Evolutionary conservation across 108 stramenopile species (phyloP).

Genomic region (Fistulifera solaris): DNA sequence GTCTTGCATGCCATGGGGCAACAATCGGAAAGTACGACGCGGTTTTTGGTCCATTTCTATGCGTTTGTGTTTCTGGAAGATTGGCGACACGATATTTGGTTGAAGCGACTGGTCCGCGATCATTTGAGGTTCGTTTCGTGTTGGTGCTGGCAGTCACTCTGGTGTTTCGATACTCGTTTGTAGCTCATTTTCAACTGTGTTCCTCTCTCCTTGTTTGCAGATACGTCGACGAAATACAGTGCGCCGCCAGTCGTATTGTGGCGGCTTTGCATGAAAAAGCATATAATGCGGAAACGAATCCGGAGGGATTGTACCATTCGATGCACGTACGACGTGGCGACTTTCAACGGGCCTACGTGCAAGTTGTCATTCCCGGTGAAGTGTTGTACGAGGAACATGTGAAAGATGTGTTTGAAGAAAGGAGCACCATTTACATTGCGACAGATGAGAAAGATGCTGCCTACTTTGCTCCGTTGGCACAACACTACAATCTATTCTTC

Average conservation of each 20-base stretch:
- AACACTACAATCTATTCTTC: constrained; percentile 61
- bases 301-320: constrained; percentile 59
- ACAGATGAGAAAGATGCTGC: constrained; percentile 68
- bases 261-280: constrained; percentile 42
- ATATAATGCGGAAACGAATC: constrained; percentile 8
- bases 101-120: constrained; percentile 78
- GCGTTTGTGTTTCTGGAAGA: constrained; percentile 75
- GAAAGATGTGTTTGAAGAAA: constrained; percentile 21
- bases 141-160: too few species aligned
- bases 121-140: constrained; percentile 63
- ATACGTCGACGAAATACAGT: constrained; percentile 87
- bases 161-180: too few species aligned
- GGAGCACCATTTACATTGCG: constrained; percentile 58
- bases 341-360: constrained; percentile 36
- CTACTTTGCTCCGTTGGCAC: constrained; percentile 63
- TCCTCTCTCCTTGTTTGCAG: too few species aligned
- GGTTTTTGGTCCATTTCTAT: constrained; percentile 86
- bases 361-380: constrained; percentile 2
- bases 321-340: constrained; percentile 87
- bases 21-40: constrained; percentile 35
- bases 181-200: too few species aligned
- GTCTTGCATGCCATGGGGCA: constrained; percentile 59
- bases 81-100: constrained; percentile 67
- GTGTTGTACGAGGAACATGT: constrained; percentile 27
- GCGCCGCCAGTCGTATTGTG: constrained; percentile 77